Base-by-base conservation (phyloP, 768 basidiomycete species). In the Rhodotorula diobovata region DNA sequence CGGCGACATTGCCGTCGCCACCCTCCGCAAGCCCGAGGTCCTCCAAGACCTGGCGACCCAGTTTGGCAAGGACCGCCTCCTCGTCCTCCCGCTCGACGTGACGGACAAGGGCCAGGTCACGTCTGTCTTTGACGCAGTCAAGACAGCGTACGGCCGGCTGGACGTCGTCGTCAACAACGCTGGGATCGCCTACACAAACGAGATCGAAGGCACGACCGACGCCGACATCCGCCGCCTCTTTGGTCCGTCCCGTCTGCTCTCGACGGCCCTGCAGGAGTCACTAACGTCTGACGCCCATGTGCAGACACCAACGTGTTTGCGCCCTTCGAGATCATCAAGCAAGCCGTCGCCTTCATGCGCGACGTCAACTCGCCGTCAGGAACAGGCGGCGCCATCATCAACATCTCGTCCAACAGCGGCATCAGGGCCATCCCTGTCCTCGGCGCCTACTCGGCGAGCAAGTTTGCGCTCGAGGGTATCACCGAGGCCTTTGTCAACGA, bases 1-100 rank as follows among this genome's bases (percentile, higher is more conserved):
- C 14, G 84, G 84, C 53, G 83, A 83, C 65, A 81, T 63, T 18
- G 83, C 80, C 58, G 79, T 83, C 58, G 84, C 85, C 14, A 83
- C 83, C 30, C 71, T 82, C 45, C 82, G 83, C 61, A 79, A 78
- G 67, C 83, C 84, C 3, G 79, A 76, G 14, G 74, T 63, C 16
- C 78, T 85, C 57, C 68, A 73, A 30, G 79, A 80, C 50, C 81
- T 81, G 34, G 53, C 69, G 9, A 64, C 70, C 0, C 59, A 78
- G 39, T 81, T 82, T 67, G 51, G 79, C 35, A n/a, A 76, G 35
- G 73, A 79, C 7, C 79, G 77, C 43, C 80, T 85, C 4, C 78
- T 84, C 69, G 67, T 82, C 61, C 73, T 84, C 71, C 77, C 78
- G 50, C 76, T 84, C 55, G 83, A 85, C 65, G 83, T 85, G 51